These are phyloP conservation scores for Penicillium sp. DNA, from an alignment of 2,329 filamentous ascomycete species.

Conservation along the genomic window DNA sequence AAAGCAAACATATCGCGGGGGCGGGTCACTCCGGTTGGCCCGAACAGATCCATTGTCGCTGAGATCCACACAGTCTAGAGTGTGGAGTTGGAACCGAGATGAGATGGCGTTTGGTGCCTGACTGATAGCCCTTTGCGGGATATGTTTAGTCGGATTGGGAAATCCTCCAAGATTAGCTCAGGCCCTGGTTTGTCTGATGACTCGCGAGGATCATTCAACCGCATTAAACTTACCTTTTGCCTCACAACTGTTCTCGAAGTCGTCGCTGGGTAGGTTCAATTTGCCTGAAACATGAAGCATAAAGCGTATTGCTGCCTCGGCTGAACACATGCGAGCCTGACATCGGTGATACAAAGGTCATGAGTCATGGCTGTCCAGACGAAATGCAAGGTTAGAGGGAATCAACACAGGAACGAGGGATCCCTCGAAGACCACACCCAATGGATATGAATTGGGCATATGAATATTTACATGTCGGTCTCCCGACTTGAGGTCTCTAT, in stretches of 20 bases:
- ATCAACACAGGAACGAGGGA: neutral
- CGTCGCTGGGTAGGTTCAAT: neutral
- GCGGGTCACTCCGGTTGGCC: neutral
- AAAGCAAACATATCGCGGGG: slow-evolving; percentile 6
- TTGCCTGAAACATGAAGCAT: neutral
- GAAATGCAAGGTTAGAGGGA: neutral
- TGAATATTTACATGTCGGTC: too few species aligned
- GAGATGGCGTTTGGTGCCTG: neutral
- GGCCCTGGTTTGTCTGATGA: too few species aligned
- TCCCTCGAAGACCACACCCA: too few species aligned
- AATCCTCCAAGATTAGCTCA: too few species aligned
- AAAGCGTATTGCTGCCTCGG: neutral
- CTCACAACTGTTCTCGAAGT: too few species aligned
- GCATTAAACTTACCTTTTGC: too few species aligned
- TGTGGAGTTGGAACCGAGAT: neutral
- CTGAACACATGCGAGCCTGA: neutral
- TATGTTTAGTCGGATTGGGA: too few species aligned
- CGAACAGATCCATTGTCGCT: neutral
- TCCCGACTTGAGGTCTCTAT: too few species aligned
- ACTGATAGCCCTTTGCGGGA: too few species aligned
- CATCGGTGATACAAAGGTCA: neutral
- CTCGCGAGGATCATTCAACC: too few species aligned
- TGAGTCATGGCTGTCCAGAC: neutral
- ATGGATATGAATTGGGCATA: too few species aligned
- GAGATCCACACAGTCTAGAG: neutral